phyloP scores from a whole-genome alignment of 441 rosid genomes.

The Mallotus japonicus region DNA sequence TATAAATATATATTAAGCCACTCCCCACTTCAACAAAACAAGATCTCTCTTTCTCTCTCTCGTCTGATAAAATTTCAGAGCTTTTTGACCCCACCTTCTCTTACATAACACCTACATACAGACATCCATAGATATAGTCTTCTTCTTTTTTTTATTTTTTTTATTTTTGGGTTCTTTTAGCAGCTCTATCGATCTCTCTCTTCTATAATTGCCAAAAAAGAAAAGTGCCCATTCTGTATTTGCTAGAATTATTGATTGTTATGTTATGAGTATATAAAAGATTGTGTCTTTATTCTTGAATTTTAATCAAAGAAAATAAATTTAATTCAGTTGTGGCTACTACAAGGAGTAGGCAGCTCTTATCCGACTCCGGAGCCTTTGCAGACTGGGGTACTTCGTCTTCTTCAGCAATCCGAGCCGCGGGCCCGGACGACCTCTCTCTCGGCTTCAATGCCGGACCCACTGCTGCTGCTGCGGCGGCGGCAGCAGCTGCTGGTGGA shows the following conservation, averaged over 20 bases:
- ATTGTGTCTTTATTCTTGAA: background rate
- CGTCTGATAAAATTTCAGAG: conserved; percentile 39
- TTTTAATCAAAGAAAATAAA: background rate
- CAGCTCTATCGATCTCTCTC: conserved; percentile 13
- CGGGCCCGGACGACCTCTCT: conserved; percentile 76
- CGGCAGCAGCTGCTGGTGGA: conserved; percentile 17
- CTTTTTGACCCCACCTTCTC: conserved; percentile 39
- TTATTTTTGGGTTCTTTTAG: conserved; percentile 10
- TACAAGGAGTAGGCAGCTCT: conserved; percentile 68
- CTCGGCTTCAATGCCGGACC: conserved; percentile 95
- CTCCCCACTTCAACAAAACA: conserved; percentile 27
- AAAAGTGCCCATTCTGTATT: background rate
- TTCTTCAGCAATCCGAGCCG: conserved; percentile 58
- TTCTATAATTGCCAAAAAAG: conserved; percentile 18
- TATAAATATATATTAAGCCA: background rate
- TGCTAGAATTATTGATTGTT: too few species aligned
- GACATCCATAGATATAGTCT: conserved; percentile 23
- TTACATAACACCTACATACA: conserved; percentile 34
- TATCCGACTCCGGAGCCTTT: conserved; percentile 88
- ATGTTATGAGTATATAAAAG: conserved; percentile 8
- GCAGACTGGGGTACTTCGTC: conserved; percentile 83
- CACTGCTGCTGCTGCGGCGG: conserved; percentile 34
- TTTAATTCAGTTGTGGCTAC: conserved; percentile 82
- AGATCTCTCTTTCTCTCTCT: conserved; percentile 21
- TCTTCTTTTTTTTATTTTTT: background rate